A percentile compares a stretch with the other conserved stretches of the same genome.
Evolutionary conservation across 1,139 yeast species (phyloP).

Genomic region (Zygoascus sp.): DNA sequence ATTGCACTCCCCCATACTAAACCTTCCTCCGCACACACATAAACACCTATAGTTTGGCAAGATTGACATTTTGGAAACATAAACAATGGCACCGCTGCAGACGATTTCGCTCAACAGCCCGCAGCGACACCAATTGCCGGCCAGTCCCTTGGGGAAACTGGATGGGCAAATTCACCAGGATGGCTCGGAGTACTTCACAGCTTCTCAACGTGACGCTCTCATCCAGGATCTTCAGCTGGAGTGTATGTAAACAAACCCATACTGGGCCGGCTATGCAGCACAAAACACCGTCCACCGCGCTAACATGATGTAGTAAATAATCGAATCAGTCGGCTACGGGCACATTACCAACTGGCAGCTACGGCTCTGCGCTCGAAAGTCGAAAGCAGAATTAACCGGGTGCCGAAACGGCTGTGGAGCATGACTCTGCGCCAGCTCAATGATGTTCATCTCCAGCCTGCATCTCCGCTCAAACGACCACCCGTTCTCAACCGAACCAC

Average conservation of each 20-base stretch:
- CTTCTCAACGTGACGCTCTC: slow-evolving; percentile 29
- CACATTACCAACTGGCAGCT: slow-evolving; percentile 33
- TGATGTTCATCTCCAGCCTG: slow-evolving; percentile 13
- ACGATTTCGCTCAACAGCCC: not conserved
- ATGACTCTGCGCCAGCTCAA: slow-evolving; percentile 35
- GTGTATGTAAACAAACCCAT: slow-evolving; percentile 22
- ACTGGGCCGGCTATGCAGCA: slow-evolving; percentile 11
- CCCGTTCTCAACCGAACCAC: not conserved
- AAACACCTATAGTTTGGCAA: too few species aligned
- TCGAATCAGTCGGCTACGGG: slow-evolving; percentile 31
- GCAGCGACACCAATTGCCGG: not conserved
- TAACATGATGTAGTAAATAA: slow-evolving; percentile 23
- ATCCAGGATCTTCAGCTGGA: slow-evolving; percentile 29
- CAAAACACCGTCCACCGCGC: not conserved
- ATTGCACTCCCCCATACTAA: too few species aligned
- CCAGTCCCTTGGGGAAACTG: not conserved
- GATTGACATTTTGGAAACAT: not conserved
- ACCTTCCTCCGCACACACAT: too few species aligned
- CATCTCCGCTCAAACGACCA: slow-evolving; percentile 11
- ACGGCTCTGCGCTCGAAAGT: slow-evolving; percentile 36
- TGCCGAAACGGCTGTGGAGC: slow-evolving; percentile 43
- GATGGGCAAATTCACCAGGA: not conserved
- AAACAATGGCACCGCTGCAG: slow-evolving; percentile 3
- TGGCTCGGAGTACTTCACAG: slow-evolving; percentile 19
- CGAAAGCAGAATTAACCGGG: slow-evolving; percentile 38